Evolutionary conservation across 768 basidiomycete genomes (phyloP).

Genomic region (Leucocoprinus birnbaumii): DNA sequence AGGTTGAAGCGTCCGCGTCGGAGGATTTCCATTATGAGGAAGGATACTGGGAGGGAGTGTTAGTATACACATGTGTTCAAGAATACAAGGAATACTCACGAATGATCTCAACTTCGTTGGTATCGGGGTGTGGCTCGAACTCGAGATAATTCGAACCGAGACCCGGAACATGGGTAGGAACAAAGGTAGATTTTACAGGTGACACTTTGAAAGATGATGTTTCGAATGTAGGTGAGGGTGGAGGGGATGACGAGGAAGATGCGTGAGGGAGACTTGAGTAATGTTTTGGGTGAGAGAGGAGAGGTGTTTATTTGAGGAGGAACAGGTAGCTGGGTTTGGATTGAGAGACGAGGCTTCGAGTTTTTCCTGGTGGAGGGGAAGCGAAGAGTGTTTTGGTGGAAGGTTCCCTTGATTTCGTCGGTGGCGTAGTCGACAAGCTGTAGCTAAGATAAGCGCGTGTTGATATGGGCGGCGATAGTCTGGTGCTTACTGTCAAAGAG

Average conservation of each 20-base stretch:
- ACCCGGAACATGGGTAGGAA: constrained; percentile 49
- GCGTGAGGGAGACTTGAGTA: constrained; percentile 16
- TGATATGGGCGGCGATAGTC: background rate
- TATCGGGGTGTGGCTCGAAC: constrained; percentile 46
- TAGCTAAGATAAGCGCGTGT: constrained; percentile 8
- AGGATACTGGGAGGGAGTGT: constrained; percentile 40
- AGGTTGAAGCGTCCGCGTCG: constrained; percentile 56
- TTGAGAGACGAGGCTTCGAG: constrained; percentile 19
- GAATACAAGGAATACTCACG: constrained; percentile 27
- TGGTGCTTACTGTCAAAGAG: constrained; percentile 43
- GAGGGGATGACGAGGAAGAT: constrained; percentile 15
- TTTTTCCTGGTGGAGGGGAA: constrained; percentile 30
- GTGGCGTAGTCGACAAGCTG: constrained; percentile 55
- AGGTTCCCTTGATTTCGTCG: constrained; percentile 44
- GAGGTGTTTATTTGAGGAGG: constrained; percentile 1
- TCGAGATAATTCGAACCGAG: constrained; percentile 59
- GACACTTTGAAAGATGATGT: constrained; percentile 17
- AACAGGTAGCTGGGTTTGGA: constrained; percentile 11
- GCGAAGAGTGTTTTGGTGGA: constrained; percentile 48
- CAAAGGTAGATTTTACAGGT: constrained; percentile 30
- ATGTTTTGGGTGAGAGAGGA: constrained; percentile 12
- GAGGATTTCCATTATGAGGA: constrained; percentile 63
- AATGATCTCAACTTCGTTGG: constrained; percentile 50
- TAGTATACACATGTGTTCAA: constrained; percentile 1
- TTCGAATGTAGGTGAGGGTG: constrained; percentile 17